These are phyloP conservation scores for Platanus orientalis DNA, from an alignment of 164 flowering plant genomes.

Conservation along the genomic window DNA sequence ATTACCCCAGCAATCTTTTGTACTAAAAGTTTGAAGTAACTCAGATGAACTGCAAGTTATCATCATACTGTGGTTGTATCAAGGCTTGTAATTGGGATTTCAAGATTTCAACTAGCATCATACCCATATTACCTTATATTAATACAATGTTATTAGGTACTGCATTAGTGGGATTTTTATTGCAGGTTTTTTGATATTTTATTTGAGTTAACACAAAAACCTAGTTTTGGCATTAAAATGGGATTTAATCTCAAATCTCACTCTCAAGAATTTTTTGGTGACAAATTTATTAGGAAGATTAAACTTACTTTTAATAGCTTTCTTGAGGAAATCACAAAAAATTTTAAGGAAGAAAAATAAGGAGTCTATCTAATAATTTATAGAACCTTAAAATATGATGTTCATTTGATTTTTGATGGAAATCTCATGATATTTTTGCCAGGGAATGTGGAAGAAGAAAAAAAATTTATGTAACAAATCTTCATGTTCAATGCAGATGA, in stretches of 20 bases:
- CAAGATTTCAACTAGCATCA: background rate
- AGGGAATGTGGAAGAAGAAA: background rate
- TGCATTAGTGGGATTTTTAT: background rate
- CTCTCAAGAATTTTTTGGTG: background rate
- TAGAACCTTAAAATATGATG: background rate
- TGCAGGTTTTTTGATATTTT: background rate
- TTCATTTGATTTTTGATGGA: background rate
- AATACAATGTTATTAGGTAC: slow-evolving; percentile 3
- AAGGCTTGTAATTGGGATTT: background rate
- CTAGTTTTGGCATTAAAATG: background rate
- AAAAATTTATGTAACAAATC: background rate
- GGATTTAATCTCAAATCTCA: background rate
- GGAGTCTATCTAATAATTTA: background rate
- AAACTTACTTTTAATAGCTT: background rate
- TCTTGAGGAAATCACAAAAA: background rate
- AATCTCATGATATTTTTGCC: background rate
- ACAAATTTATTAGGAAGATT: background rate
- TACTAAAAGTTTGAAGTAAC: background rate
- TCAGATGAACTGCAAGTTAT: background rate
- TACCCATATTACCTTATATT: background rate
- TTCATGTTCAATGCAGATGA: slow-evolving; percentile 53
- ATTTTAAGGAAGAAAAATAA: background rate
- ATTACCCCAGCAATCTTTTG: background rate
- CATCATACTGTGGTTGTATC: background rate
- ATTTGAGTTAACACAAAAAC: background rate